phyloP scores from a whole-genome alignment of 768 basidiomycete species.

The Mycena metata region DNA sequence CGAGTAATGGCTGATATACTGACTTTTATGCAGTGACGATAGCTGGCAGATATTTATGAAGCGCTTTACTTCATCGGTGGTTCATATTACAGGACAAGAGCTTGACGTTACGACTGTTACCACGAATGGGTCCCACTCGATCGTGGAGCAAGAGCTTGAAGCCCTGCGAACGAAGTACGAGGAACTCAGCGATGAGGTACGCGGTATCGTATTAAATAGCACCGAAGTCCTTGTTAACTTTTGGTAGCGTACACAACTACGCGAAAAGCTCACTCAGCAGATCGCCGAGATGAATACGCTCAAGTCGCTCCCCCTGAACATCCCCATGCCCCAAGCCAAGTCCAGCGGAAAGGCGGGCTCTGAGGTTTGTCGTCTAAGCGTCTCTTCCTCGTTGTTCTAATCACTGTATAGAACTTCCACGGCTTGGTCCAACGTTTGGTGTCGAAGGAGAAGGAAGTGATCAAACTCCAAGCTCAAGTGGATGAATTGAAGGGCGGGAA shows the following conservation, averaged over 20 bases:
- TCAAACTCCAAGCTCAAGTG: slow-evolving; percentile 79
- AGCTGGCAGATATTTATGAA: slow-evolving; percentile 75
- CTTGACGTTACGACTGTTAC: slow-evolving; percentile 63
- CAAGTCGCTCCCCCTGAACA: slow-evolving; percentile 61
- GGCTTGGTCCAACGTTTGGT: slow-evolving; percentile 85
- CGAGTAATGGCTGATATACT: slow-evolving; percentile 19
- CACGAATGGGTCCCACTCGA: slow-evolving; percentile 10
- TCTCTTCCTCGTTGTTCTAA: slow-evolving; percentile 21
- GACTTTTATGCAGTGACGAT: slow-evolving; percentile 64
- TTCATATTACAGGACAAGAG: slow-evolving; percentile 75
- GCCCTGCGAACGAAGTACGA: slow-evolving; percentile 71
- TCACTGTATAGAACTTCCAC: slow-evolving; percentile 64
- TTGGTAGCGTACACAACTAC: slow-evolving; percentile 63
- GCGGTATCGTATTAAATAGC: slow-evolving; percentile 12
- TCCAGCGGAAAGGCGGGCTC: slow-evolving; percentile 62
- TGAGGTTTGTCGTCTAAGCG: slow-evolving; percentile 61
- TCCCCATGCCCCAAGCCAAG: slow-evolving; percentile 54
- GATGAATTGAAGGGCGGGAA: slow-evolving; percentile 72
- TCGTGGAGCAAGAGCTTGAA: slow-evolving; percentile 72
- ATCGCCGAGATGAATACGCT: slow-evolving; percentile 78
- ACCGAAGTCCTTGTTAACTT: slow-evolving; percentile 14
- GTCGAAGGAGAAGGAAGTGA: slow-evolving; percentile 88
- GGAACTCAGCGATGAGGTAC: slow-evolving; percentile 75
- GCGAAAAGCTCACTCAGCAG: slow-evolving; percentile 70
- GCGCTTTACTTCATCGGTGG: slow-evolving; percentile 69